These are phyloP conservation scores for Calamus simplicifolius DNA, from an alignment of 176 grass and related monocot genomes.

Conservation along the genomic window DNA sequence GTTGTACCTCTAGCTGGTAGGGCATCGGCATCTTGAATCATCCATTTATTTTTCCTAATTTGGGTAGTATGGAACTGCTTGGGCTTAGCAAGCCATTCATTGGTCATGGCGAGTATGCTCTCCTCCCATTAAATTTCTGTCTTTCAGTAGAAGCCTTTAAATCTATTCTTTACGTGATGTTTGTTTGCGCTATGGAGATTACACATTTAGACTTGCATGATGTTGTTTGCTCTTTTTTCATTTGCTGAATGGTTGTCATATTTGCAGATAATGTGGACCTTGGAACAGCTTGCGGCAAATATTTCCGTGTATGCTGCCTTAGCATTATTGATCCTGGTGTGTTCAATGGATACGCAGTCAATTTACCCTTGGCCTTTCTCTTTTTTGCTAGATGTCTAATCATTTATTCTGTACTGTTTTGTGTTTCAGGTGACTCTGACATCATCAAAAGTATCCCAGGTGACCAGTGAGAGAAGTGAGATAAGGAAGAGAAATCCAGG, in stretches of 20 bases:
- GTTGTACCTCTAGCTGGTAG: too few relatives aligned
- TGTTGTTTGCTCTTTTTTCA: background rate
- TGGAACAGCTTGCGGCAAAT: conserved; percentile 90
- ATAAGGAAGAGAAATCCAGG: conserved; percentile 1
- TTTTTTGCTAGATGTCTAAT: background rate
- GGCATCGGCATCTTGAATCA: too few relatives aligned
- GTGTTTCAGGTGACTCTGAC: conserved; percentile 81
- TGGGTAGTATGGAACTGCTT: too few relatives aligned
- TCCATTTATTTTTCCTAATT: too few relatives aligned
- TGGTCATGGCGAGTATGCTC: too few relatives aligned
- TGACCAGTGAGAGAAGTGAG: conserved; percentile 72
- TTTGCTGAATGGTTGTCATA: background rate
- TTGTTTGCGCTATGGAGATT: too few relatives aligned
- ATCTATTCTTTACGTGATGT: too few relatives aligned
- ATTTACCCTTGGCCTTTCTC: background rate
- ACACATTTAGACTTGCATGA: too few relatives aligned
- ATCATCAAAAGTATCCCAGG: conserved; percentile 62
- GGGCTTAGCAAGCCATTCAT: too few relatives aligned
- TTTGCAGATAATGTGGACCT: conserved; percentile 90
- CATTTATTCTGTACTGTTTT: background rate
- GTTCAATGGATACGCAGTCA: background rate
- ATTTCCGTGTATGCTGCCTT: conserved; percentile 88
- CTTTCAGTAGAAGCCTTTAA: too few relatives aligned
- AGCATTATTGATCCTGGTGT: conserved; percentile 87
- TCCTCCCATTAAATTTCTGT: too few relatives aligned